Percentiles rank a stretch among this genome's conserved stretches.
Evolutionary conservation across 2,329 filamentous ascomycete genomes (phyloP).

Genomic region (Escovopsis sp.): DNA sequence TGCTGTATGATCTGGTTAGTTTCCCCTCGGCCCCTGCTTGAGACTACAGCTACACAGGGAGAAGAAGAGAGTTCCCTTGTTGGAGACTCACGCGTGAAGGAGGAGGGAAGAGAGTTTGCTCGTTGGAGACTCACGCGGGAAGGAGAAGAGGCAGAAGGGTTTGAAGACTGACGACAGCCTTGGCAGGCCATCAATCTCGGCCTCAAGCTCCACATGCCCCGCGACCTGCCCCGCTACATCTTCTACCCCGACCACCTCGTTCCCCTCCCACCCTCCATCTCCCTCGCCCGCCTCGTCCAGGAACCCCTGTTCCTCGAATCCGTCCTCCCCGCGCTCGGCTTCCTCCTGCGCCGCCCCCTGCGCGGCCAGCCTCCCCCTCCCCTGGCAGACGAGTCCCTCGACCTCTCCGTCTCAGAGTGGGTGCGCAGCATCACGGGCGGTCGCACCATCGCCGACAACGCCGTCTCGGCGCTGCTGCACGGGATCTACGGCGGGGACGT

Average conservation of each 20-base stretch:
- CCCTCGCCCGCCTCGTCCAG: slow-evolving; percentile 12
- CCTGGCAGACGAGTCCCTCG: no score
- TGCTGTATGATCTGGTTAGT: slow-evolving; percentile 56
- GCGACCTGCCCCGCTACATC: slow-evolving; percentile 46
- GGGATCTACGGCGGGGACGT: slow-evolving; percentile 90
- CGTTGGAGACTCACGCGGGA: not conserved
- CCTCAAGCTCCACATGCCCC: slow-evolving; percentile 33
- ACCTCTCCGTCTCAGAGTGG: slow-evolving; percentile 23
- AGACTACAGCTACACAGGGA: no score
- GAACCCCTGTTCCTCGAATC: slow-evolving; percentile 20
- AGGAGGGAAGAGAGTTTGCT: no score
- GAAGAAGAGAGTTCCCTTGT: no score
- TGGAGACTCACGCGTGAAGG: no score
- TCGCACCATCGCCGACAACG: slow-evolving; percentile 44
- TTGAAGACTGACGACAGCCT: not conserved
- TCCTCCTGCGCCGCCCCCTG: slow-evolving; percentile 10
- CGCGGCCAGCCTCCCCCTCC: slow-evolving; percentile 8
- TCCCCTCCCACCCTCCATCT: slow-evolving; percentile 15
- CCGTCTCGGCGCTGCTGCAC: slow-evolving; percentile 63
- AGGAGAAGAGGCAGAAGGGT: not conserved
- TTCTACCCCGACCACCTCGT: slow-evolving; percentile 69
- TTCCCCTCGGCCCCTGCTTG: not conserved
- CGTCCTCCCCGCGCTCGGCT: slow-evolving; percentile 13
- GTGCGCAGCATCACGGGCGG: slow-evolving; percentile 16
- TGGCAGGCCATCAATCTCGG: slow-evolving; percentile 20